Evolutionary conservation across 352 stramenopile genomes (phyloP), one percentile per base, ranked within the genome.

Genomic region (Globisporangium ultimum): DNA sequence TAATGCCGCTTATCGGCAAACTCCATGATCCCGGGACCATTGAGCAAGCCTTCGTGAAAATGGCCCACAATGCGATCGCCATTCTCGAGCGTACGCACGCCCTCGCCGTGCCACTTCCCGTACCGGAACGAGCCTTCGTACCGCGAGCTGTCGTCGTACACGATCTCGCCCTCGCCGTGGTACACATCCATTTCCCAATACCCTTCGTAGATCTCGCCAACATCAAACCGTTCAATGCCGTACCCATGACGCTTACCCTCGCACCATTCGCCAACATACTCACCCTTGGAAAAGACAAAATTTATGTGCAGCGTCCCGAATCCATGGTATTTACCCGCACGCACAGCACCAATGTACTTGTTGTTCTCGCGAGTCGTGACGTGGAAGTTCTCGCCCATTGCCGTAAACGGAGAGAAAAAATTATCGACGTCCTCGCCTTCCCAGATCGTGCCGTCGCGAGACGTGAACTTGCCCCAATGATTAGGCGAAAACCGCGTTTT

Each of bases 191-290:
- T 50, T 9, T 66, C 65, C 84, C 84, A 93, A 52, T 91, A 89
- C 4, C 84, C 84, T 72, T 92, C 82, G 61, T 89, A 93, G 17
- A 88, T 59, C 50, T 93, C 82, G 3, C 82, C 84, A 15, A 66
- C 73, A 34, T 92, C 82, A 36, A 88, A 78, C n/a, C 78, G 73
- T 53, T 93, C 84, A 47, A 93, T 89, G 24, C 84, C 84, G 63
- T 92, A 93, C 14, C 84, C 84, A 28, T 92, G 76, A 1, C 84
- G 78, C 40, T 89, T 70, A 12, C 89, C 87, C 28, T 90, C 79
- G 32, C 73, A 79, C 85, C 87, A 97, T 59, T 93, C 81, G 9
- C 89, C 89, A 2, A 90, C 73, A 55, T 91, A 93, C 48, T 93
- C 80, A 10, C 84, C 84, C 20, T 70, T 74, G n/a, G 77, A 64